Base-by-base conservation (phyloP, 192 early-diverging fungal species). In the Pecoramyces ruminantium region DNA sequence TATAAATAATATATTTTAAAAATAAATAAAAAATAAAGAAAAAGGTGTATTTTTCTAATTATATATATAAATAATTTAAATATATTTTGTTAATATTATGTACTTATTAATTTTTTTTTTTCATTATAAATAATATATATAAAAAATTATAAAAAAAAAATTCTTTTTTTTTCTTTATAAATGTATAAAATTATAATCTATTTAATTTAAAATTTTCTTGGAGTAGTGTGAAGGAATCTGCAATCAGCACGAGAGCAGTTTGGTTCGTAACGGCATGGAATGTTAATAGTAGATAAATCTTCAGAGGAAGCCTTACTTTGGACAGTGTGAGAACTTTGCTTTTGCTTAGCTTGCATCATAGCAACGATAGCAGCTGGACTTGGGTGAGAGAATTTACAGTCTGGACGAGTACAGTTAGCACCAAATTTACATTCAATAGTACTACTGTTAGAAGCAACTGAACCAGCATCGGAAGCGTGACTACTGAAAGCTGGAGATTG, bases 361-460 rank as follows among this genome's bases (percentile, higher is more conserved):
- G 80, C 30, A 80, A 79, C 83, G 40, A 84, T 40, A 78, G 80
- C 84, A 81, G 85, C 85, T 30, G 84, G 84, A 21, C 81, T 87
- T n/a, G 85, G 85, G 83, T 87, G 86, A 29, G 77, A 80, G 81
- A 84, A 87, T 13, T 30, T 78, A 80, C 85, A 87, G 12, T 85
- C 84, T 38, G 84, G 78, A 29, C 82, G 81, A 16, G 86, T 83
- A 77, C 86, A 87, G 34, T 79, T 58, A 30, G 79, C 83, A 38
- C 83, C 84, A 42, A 82, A 87, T 28, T 78, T 77, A 82, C 86
- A 87, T 77, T 85, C 30, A 29, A 58, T 29, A 11, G 29, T 30
- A 29, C 27, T 82, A 18, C n/a, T 77, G 15, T 25, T 16, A 67
- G 51, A 67, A n/a, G 51, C 17, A 67, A 67, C 25, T 4, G 51